A percentile compares a stretch with the other conserved stretches of the same genome.
phyloP scores from a whole-genome alignment of 1,139 yeast genomes.

The Spencermartinsiella ligniputridi region DNA sequence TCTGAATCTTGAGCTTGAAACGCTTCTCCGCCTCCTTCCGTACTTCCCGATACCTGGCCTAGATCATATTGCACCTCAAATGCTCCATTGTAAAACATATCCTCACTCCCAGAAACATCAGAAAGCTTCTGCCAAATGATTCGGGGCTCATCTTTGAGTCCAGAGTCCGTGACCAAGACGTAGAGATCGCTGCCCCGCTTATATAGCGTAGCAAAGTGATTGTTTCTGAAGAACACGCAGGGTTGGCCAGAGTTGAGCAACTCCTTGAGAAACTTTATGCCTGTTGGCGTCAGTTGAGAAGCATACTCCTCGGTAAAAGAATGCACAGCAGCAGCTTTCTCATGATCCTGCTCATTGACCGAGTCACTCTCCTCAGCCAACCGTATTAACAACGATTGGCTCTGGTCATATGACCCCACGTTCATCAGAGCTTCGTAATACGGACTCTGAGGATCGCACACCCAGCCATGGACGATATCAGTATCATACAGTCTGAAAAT shows the following conservation, averaged over 20 bases:
- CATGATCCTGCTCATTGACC: slow-evolving; percentile 14
- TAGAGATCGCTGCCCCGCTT: slow-evolving; percentile 49
- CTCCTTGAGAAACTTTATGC: slow-evolving; percentile 43
- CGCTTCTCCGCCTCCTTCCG: slow-evolving; percentile 7
- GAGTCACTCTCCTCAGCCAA: slow-evolving; percentile 14
- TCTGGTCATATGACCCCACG: slow-evolving; percentile 43
- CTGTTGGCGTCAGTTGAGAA: slow-evolving; percentile 68
- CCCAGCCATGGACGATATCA: slow-evolving; percentile 51
- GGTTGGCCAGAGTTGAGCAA: slow-evolving; percentile 46
- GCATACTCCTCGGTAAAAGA: slow-evolving; percentile 50
- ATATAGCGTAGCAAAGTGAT: slow-evolving; percentile 72
- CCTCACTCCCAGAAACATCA: slow-evolving; percentile 61
- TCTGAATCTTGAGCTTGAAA: slow-evolving; percentile 32
- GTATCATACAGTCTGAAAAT: slow-evolving; percentile 45
- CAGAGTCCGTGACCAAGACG: slow-evolving; percentile 71
- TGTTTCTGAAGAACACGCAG: slow-evolving; percentile 73
- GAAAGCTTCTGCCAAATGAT: slow-evolving; percentile 76
- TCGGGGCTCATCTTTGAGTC: slow-evolving; percentile 45
- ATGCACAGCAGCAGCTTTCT: slow-evolving; percentile 20
- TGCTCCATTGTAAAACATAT: slow-evolving; percentile 59
- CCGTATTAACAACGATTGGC: slow-evolving; percentile 36
- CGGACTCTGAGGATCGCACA: slow-evolving; percentile 36
- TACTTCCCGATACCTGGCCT: slow-evolving; percentile 1
- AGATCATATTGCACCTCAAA: slow-evolving; percentile 17
- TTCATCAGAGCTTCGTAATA: slow-evolving; percentile 32